Evolutionary conservation across 177 flowering plant species (phyloP), one percentile per base, ranked within the genome.

Genomic region (Vitis hybrid): DNA sequence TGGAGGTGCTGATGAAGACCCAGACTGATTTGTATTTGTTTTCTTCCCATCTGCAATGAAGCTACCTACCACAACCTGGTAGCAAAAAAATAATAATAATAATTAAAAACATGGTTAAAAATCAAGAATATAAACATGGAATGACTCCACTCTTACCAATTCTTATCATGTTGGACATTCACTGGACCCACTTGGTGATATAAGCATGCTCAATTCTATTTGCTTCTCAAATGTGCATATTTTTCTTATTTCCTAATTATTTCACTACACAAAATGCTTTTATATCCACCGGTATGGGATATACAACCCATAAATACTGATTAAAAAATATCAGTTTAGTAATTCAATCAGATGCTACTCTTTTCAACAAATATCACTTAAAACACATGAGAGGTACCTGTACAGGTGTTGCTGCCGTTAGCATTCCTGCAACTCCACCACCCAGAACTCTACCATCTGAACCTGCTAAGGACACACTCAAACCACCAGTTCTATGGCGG

Each of bases 371-470:
- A 27, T 18, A 16, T 5, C 21, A 56, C 61, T 46, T 7, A 32
- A 11, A 16, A 14, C 30, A 27, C 30, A 27, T 27, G 30, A 27
- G 30, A 27, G 30, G 30, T 27, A 27, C 30, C 96, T 88, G 97
- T n/a, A 94, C 89, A 14, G 88, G 84, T 19, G 93, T 73, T n/a
- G 90, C 96, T 14, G 98, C 98, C 67, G 78, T 59, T 27, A 94
- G 84, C 82, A 80, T 72, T 60, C 98, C 97, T 7, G 90, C 87
- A 67, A 94, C 96, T 57, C 84, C 88, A 66, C 98, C 98, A 35
- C 98, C 98, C 74, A 91, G 68, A 32, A 89, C 87, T 58, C 85
- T 81, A 56, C 93, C 93, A 78, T 92, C 94, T 24, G 92, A 57
- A 5, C 89, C 88, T 1, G 94, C 94, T 72, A 94, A 74, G 18